Percentiles rank a stretch among this genome's conserved stretches.
These are phyloP conservation scores for Hylodesmum podocarpum DNA, from an alignment of 306 rosid genomes.

Conservation along the genomic window DNA sequence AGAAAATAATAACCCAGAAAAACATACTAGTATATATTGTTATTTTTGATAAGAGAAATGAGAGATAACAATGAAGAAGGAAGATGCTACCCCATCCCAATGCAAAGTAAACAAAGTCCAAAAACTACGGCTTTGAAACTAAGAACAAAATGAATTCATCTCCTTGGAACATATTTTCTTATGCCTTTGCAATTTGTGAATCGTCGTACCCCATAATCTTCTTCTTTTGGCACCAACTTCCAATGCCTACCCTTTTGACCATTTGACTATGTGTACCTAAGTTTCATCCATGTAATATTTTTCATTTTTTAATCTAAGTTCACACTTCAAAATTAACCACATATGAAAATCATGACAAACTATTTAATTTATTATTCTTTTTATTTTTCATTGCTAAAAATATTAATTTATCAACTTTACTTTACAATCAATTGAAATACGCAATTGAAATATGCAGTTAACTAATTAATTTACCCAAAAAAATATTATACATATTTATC, in stretches of 20 bases:
- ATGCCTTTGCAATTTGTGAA: conserved; percentile 32
- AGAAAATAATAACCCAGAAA: background rate
- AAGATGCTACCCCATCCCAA: conserved; percentile 44
- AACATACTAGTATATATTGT: background rate
- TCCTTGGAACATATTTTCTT: conserved; percentile 41
- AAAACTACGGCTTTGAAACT: conserved; percentile 35
- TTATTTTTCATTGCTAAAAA: background rate
- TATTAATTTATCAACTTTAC: no score
- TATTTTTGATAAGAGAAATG: background rate
- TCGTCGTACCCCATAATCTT: background rate
- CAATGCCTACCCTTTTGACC: conserved; percentile 43
- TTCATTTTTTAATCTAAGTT: background rate
- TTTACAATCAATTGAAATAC: no score
- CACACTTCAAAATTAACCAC: background rate
- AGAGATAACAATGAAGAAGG: background rate
- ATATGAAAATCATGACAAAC: background rate
- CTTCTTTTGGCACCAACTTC: conserved; percentile 23
- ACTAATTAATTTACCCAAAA: no score
- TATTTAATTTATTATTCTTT: no score
- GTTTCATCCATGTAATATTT: background rate
- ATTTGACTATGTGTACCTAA: background rate
- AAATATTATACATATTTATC: no score
- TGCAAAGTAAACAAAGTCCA: conserved; percentile 37
- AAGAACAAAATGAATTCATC: conserved; percentile 32
- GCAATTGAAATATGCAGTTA: no score